Evolutionary conservation across 805 yeast genomes (phyloP).

Genomic region (Candida pini): DNA sequence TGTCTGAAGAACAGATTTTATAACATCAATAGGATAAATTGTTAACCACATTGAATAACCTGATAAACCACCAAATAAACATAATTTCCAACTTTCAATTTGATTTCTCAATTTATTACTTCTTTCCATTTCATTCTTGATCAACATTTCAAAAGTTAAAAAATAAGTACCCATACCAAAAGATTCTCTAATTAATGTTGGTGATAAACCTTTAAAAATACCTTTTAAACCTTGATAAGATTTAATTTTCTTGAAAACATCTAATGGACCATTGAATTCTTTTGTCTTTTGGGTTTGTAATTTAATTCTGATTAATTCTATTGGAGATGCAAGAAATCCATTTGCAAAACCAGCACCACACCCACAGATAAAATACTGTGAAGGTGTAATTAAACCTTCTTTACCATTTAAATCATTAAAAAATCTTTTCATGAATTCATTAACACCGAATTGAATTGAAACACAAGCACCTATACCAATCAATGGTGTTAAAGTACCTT

Average conservation of each 20-base stretch:
- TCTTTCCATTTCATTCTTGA: constrained; percentile 54
- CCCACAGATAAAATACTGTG: constrained; percentile 79
- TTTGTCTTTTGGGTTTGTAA: constrained; percentile 71
- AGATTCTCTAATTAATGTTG: constrained; percentile 80
- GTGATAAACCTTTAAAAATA: constrained; percentile 73
- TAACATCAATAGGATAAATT: constrained; percentile 83
- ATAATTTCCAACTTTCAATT: constrained; percentile 82
- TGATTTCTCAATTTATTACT: constrained; percentile 53
- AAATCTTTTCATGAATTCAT: constrained; percentile 86
- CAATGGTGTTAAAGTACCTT: constrained; percentile 91
- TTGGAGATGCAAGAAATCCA: constrained; percentile 85
- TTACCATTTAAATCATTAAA: constrained; percentile 43
- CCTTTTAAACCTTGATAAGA: constrained; percentile 42
- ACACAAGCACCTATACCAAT: constrained; percentile 98
- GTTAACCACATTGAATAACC: constrained; percentile 88
- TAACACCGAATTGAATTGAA: constrained; percentile 91
- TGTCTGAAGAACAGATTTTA: constrained; percentile 84
- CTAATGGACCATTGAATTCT: constrained; percentile 65
- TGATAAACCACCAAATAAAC: constrained; percentile 83
- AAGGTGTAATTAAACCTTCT: constrained; percentile 40
- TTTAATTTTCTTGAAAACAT: constrained; percentile 56
- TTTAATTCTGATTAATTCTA: constrained; percentile 91
- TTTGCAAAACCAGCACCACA: constrained; percentile 90
- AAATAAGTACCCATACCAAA: constrained; percentile 89
- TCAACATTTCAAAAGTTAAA: constrained; percentile 83